Base-by-base conservation (phyloP, 2,329 filamentous ascomycete genomes). In the Chrysosporium keratinophilum region DNA sequence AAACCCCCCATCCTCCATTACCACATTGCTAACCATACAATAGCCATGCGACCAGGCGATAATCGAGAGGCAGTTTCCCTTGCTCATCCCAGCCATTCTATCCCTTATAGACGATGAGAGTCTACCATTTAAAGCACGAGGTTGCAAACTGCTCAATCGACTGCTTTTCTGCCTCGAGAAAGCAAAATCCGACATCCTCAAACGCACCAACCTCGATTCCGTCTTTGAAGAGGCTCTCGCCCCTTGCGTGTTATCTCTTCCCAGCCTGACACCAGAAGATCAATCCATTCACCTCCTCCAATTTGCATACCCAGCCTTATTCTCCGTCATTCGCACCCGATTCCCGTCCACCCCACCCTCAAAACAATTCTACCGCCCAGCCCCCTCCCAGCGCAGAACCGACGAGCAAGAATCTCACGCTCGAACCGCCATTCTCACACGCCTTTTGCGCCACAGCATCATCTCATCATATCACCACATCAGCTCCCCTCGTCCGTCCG, bases 171-270 rank as follows among this genome's bases (percentile, higher is more conserved):
- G 67, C 1, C 66, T 74, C 17, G 60, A 61, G 52, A 50, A 64
- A 50, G 65, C 65, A 50, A 62, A 63, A 50, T 72, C 69, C 2
- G 66, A 69, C 45, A 71, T 74, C 14, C 64, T 75, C 6, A 61
- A 60, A 15, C 66, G 69, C 19, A 74, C 70, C 6, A 74, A 74
- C 52, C 64, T 75, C 14, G 67, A 66, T 23, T 71, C 71, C 1
- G 72, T 74, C 52, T 74, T 74, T 56, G 65, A 71, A 61, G 71
- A 74, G 41, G 71, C 71, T 20, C 58, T 75, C 34, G 65, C 62
- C 14, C 86, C 88, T 0, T 81, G 83, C 35, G 76, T 95, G n/a
- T 76, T 84, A 6, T 87, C 82, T 61, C 75, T 95, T 5, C 90
- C 91, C 0, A 81, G 77, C 11, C 72, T 95, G 41, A 95, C 88